phyloP scores from a whole-genome alignment of 768 basidiomycete species.

The Boletus barrowsii region DNA sequence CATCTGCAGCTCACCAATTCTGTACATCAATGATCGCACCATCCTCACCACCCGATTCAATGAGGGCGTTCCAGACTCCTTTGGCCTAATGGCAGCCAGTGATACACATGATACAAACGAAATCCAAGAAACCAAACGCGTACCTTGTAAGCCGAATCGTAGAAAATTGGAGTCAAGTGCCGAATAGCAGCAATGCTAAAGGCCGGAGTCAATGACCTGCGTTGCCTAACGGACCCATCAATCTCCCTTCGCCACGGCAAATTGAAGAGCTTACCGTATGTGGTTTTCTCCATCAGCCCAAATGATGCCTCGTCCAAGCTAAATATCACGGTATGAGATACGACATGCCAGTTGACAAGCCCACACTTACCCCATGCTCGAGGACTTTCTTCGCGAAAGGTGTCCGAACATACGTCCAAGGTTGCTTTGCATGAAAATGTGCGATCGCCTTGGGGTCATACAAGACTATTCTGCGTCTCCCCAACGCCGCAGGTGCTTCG shows the following conservation, averaged over 20 bases:
- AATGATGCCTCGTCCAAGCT: slow-evolving; percentile 31
- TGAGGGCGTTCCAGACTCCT: slow-evolving; percentile 29
- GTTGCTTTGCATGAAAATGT: slow-evolving; percentile 9
- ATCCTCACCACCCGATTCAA: slow-evolving; percentile 17
- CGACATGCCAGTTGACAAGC: background rate
- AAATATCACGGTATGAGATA: background rate
- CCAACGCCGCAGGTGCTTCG: slow-evolving; percentile 11
- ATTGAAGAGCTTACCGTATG: slow-evolving; percentile 28
- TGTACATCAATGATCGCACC: slow-evolving; percentile 38
- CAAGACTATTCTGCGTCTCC: slow-evolving; percentile 11
- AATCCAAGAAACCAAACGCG: background rate
- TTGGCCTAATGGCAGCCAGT: slow-evolving; percentile 19
- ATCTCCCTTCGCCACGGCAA: background rate
- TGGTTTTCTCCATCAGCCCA: slow-evolving; percentile 42
- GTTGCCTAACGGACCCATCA: slow-evolving; percentile 15
- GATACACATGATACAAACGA: background rate
- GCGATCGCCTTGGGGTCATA: slow-evolving; percentile 40
- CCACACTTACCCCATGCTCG: slow-evolving; percentile 14
- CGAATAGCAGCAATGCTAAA: slow-evolving; percentile 27
- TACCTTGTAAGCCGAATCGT: slow-evolving; percentile 29
- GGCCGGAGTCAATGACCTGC: slow-evolving; percentile 26
- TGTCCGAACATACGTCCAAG: slow-evolving; percentile 39
- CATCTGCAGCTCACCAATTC: slow-evolving; percentile 23
- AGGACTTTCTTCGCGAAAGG: slow-evolving; percentile 34
- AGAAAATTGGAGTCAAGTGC: slow-evolving; percentile 22